Evolutionary conservation across 495 filamentous ascomycete species (phyloP), one percentile per base, ranked within the genome.

Genomic region (Lasiosphaeria ovina): DNA sequence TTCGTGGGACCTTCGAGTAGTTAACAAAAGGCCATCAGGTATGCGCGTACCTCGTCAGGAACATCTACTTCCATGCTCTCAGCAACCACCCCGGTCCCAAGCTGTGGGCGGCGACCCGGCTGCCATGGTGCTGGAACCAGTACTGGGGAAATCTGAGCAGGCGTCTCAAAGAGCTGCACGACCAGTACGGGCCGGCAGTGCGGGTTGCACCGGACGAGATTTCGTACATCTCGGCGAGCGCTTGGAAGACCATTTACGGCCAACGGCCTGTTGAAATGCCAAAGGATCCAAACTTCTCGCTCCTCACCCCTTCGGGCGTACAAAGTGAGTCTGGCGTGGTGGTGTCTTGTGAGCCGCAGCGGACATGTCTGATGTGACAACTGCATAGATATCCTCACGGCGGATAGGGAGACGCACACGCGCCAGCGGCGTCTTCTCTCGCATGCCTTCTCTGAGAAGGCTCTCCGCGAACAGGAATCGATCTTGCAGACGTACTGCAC

Each of bases 21-120:
- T 47, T 47, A 47, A 11, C 16, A 9, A 47, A 5, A 7, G 2
- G 12, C 12, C 44, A n/a, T 5, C 11, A 47, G 44, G 44, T 11
- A 47, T 47, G 44, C 11, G 5, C 2, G 12, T n/a, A 54, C 32
- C 14, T 54, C 42, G 50, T 73, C 31, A 78, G 80, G 62, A 77
- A 76, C 47, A 51, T 77, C 35, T 80, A 68, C 62, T 72, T 84
- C 36, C 77, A 83, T 54, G 81, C 81, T 4, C 70, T 86, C 11
- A 59, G 67, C 14, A 63, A 68, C 11, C 81, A 78, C 58, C 83
- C 83, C 0, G 83, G 82, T 3, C 83, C 82, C 44, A 47, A 14
- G 0, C 12, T 47, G 6, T 47, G 44, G 44, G 44, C 44, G 44
- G 44, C 44, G 12, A 48, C 16, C 53, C 58, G 58, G 33, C 45